These are phyloP conservation scores for Chlorophyllum brunneum DNA, from an alignment of 768 basidiomycete genomes.

Conservation along the genomic window DNA sequence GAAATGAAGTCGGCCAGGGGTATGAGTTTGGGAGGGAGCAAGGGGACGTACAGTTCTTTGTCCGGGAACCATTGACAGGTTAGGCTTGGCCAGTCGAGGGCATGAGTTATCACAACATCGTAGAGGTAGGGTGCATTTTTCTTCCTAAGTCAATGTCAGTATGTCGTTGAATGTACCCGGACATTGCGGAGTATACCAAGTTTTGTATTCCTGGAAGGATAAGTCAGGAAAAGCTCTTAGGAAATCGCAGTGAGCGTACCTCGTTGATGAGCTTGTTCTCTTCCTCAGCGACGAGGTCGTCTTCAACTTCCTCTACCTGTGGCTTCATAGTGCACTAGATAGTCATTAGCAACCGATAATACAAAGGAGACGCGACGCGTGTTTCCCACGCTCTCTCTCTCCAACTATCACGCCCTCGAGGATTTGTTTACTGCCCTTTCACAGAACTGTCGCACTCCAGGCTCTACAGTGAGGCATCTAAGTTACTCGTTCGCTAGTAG, in stretches of 20 bases:
- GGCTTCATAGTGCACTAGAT: conserved; percentile 33
- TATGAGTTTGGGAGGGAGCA: background rate
- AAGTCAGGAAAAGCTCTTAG: background rate
- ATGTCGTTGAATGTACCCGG: background rate
- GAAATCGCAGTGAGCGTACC: conserved; percentile 39
- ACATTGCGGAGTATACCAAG: conserved; percentile 46
- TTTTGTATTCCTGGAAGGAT: conserved; percentile 71
- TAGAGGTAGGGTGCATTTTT: conserved; percentile 98
- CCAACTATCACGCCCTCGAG: background rate
- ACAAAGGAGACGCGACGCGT: conserved; percentile 13
- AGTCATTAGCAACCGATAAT: background rate
- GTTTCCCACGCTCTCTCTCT: conserved; percentile 13
- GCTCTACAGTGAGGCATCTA: too few species aligned
- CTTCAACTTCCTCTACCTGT: conserved; percentile 68
- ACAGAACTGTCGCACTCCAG: background rate
- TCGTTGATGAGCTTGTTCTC: conserved; percentile 88
- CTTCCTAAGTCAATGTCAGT: conserved; percentile 53
- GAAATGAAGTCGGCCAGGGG: background rate
- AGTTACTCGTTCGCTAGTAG: too few species aligned
- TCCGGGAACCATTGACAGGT: conserved; percentile 99
- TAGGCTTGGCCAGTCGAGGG: conserved; percentile 95
- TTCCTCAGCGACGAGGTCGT: conserved; percentile 78
- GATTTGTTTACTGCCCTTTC: too few species aligned
- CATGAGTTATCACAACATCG: conserved; percentile 96
- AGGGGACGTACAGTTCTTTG: conserved; percentile 72